Percentiles rank a stretch among this genome's conserved stretches.
These are phyloP conservation scores for Ascochyta viciae-villosae DNA, from an alignment of 2,329 filamentous ascomycete genomes.

Conservation along the genomic window DNA sequence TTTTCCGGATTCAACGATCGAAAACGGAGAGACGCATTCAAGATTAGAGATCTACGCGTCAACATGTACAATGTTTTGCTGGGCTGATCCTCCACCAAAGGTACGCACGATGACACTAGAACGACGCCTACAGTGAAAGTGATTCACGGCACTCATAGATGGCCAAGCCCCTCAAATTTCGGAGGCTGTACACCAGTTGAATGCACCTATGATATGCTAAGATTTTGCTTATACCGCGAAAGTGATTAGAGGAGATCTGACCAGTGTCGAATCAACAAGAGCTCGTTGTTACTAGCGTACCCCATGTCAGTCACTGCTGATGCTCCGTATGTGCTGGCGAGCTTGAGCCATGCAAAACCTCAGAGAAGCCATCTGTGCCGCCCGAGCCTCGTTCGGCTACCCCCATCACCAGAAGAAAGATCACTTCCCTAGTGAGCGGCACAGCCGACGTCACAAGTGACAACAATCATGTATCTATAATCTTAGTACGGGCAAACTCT, in stretches of 20 bases:
- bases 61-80: constrained; percentile 8
- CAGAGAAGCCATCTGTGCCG: background rate
- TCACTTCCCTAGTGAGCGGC: constrained; percentile 1
- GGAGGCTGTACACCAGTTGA: no score
- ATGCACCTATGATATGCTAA: no score
- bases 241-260: background rate
- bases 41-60: constrained; percentile 11
- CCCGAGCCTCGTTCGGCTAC: background rate
- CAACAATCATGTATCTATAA: background rate
- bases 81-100: constrained; percentile 1
- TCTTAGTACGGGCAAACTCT: background rate
- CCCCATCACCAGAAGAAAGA: background rate
- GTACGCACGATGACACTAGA: background rate
- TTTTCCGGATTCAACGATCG: constrained; percentile 9
- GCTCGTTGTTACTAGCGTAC: background rate
- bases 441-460: background rate
- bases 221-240: no score
- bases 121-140: background rate
- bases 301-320: background rate
- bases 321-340: background rate
- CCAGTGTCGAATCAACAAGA: background rate
- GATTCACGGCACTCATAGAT: background rate
- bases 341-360: background rate
- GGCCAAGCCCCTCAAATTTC: no score
- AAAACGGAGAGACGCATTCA: background rate